phyloP scores from a whole-genome alignment of 257 asterid genomes.

The Forsythia viridissima region DNA sequence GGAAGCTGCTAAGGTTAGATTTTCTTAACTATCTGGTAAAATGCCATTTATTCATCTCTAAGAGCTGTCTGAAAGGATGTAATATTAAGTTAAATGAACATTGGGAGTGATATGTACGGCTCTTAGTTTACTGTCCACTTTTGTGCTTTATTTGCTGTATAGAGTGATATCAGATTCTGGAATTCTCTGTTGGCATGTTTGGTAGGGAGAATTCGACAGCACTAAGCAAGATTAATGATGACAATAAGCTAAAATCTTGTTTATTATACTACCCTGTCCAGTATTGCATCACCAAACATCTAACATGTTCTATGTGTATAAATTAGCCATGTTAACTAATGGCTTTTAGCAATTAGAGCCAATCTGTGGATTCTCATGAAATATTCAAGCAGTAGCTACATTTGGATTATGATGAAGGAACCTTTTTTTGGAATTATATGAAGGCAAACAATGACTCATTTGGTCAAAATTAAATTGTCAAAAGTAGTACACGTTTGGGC shows the following conservation, averaged over 20 bases:
- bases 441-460: background rate
- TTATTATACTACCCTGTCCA: background rate
- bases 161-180: background rate
- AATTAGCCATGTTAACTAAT: background rate
- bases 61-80: background rate
- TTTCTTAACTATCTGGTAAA: conserved; percentile 4
- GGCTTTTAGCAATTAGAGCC: background rate
- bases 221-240: background rate
- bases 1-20: conserved; percentile 61
- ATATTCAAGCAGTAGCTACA: background rate
- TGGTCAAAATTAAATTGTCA: background rate
- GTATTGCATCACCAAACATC: background rate
- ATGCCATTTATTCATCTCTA: background rate
- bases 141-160: background rate
- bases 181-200: background rate
- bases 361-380: background rate
- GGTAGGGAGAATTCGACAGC: background rate
- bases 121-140: background rate
- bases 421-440: background rate
- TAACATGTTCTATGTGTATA: background rate
- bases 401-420: background rate
- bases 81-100: background rate
- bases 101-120: background rate
- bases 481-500: background rate
- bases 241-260: background rate